A percentile compares a stretch with the other conserved stretches of the same genome.
These are phyloP conservation scores for Pistacia atlantica DNA, from an alignment of 345 rosid species.

Conservation along the genomic window DNA sequence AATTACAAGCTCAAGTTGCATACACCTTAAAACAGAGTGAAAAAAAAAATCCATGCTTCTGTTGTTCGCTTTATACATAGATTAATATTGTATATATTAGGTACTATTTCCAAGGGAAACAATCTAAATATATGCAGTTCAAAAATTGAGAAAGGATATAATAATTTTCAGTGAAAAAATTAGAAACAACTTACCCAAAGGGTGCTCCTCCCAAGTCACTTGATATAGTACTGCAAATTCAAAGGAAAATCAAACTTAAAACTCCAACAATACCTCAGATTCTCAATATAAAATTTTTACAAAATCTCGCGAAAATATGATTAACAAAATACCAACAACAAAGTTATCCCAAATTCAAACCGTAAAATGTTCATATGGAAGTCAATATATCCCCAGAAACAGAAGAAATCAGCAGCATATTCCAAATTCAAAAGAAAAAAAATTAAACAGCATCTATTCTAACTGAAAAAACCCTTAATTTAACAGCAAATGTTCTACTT, in stretches of 20 bases:
- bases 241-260: slow-evolving; percentile 16
- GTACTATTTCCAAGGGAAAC: slow-evolving; percentile 6
- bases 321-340: slow-evolving; percentile 9
- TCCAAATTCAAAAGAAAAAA: not conserved
- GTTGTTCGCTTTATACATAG: not conserved
- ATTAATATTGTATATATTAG: no score
- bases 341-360: not conserved
- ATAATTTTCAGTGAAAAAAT: not conserved
- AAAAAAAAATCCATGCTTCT: not conserved
- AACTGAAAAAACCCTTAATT: not conserved
- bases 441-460: not conserved
- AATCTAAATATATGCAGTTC: not conserved
- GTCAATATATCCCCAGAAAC: not conserved
- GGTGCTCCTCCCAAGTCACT: slow-evolving; percentile 78
- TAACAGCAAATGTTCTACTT: not conserved
- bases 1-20: not conserved
- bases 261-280: not conserved
- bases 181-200: slow-evolving; percentile 55
- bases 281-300: not conserved
- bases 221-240: slow-evolving; percentile 72
- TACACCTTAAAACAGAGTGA: not conserved
- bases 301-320: slow-evolving; percentile 10
- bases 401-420: not conserved
- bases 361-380: not conserved
- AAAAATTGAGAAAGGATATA: not conserved